Evolutionary conservation across 1,284 basidiomycete species (phyloP).

Genomic region (Ganoderma sp.): DNA sequence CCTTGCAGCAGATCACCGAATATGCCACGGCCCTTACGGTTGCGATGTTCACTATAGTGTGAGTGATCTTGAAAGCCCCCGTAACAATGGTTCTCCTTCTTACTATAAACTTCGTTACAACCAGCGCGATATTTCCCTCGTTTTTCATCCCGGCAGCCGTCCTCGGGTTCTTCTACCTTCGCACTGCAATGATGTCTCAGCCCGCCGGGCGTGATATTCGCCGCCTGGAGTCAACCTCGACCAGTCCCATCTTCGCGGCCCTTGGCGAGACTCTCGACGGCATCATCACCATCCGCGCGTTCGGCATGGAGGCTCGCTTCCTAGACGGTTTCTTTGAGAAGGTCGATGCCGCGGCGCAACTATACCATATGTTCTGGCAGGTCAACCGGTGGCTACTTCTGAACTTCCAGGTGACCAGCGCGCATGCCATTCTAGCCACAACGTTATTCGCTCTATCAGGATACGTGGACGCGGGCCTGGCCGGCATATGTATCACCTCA

Average conservation of each 20-base stretch:
- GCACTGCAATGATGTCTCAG: conserved; percentile 74
- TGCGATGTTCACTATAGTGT: conserved; percentile 68
- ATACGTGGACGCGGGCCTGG: conserved; percentile 73
- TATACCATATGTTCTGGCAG: conserved; percentile 84
- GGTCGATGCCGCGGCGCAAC: conserved; percentile 71
- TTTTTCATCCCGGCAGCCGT: conserved; percentile 76
- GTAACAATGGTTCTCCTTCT: neutral
- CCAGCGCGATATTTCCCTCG: conserved; percentile 67
- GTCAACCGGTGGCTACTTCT: conserved; percentile 79
- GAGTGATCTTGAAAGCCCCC: conserved; percentile 30
- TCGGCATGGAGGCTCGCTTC: conserved; percentile 82
- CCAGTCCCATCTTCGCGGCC: conserved; percentile 77
- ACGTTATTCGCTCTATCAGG: conserved; percentile 80
- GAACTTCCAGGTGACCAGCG: conserved; percentile 80
- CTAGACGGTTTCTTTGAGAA: conserved; percentile 72
- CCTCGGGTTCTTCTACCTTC: conserved; percentile 67
- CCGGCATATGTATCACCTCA: conserved; percentile 86
- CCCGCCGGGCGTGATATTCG: conserved; percentile 79
- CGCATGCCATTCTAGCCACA: conserved; percentile 65
- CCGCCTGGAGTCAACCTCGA: conserved; percentile 76
- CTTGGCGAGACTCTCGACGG: conserved; percentile 83
- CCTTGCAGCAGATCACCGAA: conserved; percentile 74
- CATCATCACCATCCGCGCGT: conserved; percentile 86
- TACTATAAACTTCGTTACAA: conserved; percentile 18
- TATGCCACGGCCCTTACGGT: conserved; percentile 76